Evolutionary conservation across 2,329 filamentous ascomycete species (phyloP).

Genomic region (Parascedosporium putredinis): DNA sequence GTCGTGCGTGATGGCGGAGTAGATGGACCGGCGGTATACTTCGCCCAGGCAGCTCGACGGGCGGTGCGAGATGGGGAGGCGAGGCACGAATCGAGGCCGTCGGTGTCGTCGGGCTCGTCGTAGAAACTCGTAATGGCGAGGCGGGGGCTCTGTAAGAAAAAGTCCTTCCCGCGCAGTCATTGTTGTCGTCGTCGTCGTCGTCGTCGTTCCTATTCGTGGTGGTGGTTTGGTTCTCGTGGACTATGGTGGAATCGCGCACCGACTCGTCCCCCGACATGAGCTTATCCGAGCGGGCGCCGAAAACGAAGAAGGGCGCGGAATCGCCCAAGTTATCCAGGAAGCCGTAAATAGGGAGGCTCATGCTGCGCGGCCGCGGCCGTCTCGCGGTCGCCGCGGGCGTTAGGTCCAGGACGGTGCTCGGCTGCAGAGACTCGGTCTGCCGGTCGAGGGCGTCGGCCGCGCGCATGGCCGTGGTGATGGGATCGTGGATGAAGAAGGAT

Average conservation of each 20-base stretch:
- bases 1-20: conserved; percentile 14
- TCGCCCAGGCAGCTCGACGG: conserved; percentile 26
- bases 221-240: too few species aligned
- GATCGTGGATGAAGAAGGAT: conserved; percentile 26
- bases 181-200: background rate
- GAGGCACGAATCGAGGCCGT: conserved; percentile 15
- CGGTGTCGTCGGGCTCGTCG: conserved; percentile 14
- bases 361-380: conserved; percentile 33
- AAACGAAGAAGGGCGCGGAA: conserved; percentile 36
- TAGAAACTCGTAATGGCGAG: conserved; percentile 22
- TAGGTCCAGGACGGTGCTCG: conserved; percentile 36
- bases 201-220: too few species aligned
- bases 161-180: background rate
- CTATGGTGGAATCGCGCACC: background rate
- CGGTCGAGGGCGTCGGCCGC: conserved; percentile 48
- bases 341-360: conserved; percentile 37
- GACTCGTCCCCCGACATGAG: background rate
- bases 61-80: conserved; percentile 10
- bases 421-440: conserved; percentile 44
- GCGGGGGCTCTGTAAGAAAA: conserved; percentile 13
- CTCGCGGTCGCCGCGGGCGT: conserved; percentile 18
- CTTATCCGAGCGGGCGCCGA: conserved; percentile 22
- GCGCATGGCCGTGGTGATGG: conserved; percentile 44
- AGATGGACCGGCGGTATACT: conserved; percentile 15
- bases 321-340: conserved; percentile 32